These are phyloP conservation scores for Diaporthe longicolla DNA, from an alignment of 2,329 filamentous ascomycete species.

Conservation along the genomic window DNA sequence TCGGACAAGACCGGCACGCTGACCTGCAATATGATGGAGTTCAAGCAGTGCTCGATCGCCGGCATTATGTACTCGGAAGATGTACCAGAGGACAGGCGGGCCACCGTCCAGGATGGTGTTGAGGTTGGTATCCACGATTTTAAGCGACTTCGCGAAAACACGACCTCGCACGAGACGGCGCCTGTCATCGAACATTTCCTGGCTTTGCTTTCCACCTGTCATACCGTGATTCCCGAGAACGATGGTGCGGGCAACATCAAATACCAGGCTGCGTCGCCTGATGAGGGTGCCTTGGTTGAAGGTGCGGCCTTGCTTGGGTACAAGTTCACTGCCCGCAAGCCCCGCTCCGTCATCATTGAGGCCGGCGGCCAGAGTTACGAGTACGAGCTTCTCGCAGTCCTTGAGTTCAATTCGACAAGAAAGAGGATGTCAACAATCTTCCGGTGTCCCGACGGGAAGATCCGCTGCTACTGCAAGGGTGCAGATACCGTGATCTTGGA, in stretches of 20 bases:
- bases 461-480: conserved; percentile 94
- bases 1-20: conserved; percentile 97
- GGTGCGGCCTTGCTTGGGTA: conserved; percentile 90
- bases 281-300: conserved; percentile 96
- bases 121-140: conserved; percentile 90
- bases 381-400: conserved; percentile 95
- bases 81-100: conserved; percentile 89
- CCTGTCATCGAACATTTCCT: conserved; percentile 83
- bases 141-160: conserved; percentile 79
- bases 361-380: conserved; percentile 80
- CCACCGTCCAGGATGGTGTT: conserved; percentile 81
- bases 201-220: conserved; percentile 87
- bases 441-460: conserved; percentile 94
- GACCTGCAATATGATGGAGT: conserved; percentile 99
- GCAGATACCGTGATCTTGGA: conserved; percentile 98
- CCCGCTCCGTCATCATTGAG: conserved; percentile 86
- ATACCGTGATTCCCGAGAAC: conserved; percentile 96
- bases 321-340: conserved; percentile 91
- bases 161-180: conserved; percentile 68
- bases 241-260: conserved; percentile 86
- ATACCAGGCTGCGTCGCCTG: conserved; percentile 97
- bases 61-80: conserved; percentile 95
- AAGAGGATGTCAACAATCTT: conserved; percentile 99
- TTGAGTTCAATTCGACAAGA: conserved; percentile 97
- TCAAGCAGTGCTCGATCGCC: conserved; percentile 92